Percentiles rank a stretch among this genome's conserved stretches.
Evolutionary conservation across 1,284 basidiomycete genomes (phyloP).

Genomic region (Paramarasmius palmivorus): DNA sequence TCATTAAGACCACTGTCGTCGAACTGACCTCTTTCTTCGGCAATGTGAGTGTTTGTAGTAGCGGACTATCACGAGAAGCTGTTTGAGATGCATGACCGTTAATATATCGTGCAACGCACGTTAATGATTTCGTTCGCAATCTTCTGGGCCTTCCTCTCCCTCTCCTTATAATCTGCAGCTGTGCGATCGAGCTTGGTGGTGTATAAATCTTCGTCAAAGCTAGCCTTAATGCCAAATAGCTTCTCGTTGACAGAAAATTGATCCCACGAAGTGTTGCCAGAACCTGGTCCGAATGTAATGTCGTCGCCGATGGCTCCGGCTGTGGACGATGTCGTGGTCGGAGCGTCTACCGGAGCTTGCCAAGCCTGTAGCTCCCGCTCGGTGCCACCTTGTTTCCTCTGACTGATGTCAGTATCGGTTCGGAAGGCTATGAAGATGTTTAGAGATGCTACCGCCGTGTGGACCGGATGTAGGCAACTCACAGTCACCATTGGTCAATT

Average conservation of each 20-base stretch:
- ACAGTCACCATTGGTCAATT: constrained; percentile 69
- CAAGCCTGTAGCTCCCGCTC: constrained; percentile 88
- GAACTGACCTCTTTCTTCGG: constrained; percentile 83
- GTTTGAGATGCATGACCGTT: constrained; percentile 6
- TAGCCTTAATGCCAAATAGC: constrained; percentile 89
- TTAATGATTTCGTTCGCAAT: constrained; percentile 91
- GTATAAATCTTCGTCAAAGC: constrained; percentile 93
- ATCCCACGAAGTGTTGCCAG: constrained; percentile 74
- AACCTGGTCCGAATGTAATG: constrained; percentile 63
- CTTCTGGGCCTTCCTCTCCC: constrained; percentile 85
- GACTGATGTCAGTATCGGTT: constrained; percentile 87
- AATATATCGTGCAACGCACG: constrained; percentile 44
- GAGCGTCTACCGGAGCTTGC: constrained; percentile 45
- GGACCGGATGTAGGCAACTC: constrained; percentile 26
- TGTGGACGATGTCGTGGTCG: constrained; percentile 18
- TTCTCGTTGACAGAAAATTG: constrained; percentile 96
- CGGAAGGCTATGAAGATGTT: constrained; percentile 64
- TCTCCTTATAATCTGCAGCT: constrained; percentile 85
- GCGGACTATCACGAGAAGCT: constrained; percentile 43
- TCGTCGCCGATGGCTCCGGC: constrained; percentile 49
- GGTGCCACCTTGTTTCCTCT: constrained; percentile 48
- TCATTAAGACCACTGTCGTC: constrained; percentile 84
- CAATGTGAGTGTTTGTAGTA: constrained; percentile 82
- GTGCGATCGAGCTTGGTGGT: constrained; percentile 92
- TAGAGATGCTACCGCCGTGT: constrained; percentile 8